Evolutionary conservation across 352 stramenopile genomes (phyloP).

Genomic region (Blastocystis hominis): DNA sequence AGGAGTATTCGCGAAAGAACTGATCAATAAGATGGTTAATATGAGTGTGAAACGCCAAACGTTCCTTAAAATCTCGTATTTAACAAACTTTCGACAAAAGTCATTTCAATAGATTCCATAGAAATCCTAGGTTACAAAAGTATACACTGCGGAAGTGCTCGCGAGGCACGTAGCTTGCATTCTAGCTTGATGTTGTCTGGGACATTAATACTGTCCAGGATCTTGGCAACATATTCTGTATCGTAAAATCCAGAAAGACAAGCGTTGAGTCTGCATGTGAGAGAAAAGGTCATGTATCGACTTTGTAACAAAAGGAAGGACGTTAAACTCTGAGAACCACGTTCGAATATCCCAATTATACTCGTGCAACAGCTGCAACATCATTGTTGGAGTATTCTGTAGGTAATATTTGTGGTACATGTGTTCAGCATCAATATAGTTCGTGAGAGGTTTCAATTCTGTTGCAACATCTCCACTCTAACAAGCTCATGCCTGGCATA

Average conservation of each 20-base stretch:
- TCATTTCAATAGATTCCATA: neutral
- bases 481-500: neutral
- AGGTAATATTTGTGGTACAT: constrained; percentile 51
- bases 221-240: neutral
- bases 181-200: constrained; percentile 26
- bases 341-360: constrained; percentile 32
- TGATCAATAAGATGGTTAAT: neutral
- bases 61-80: neutral
- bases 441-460: neutral
- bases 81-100: neutral
- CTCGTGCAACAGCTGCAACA: constrained; percentile 40
- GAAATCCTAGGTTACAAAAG: neutral
- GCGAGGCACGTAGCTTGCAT: neutral
- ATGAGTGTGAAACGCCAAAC: neutral
- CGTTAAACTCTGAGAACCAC: constrained; percentile 40
- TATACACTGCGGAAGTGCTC: neutral
- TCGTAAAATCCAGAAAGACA: neutral
- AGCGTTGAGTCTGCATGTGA: constrained; percentile 25
- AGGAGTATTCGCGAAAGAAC: neutral
- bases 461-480: neutral
- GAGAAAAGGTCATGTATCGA: neutral
- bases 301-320: constrained; percentile 44
- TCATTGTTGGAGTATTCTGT: constrained; percentile 10
- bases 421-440: constrained; percentile 22
- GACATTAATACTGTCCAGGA: constrained; percentile 30